A percentile compares a stretch with the other conserved stretches of the same genome.
phyloP scores from a whole-genome alignment of 2,329 filamentous ascomycete genomes.

The Pseudonectria buxi region DNA sequence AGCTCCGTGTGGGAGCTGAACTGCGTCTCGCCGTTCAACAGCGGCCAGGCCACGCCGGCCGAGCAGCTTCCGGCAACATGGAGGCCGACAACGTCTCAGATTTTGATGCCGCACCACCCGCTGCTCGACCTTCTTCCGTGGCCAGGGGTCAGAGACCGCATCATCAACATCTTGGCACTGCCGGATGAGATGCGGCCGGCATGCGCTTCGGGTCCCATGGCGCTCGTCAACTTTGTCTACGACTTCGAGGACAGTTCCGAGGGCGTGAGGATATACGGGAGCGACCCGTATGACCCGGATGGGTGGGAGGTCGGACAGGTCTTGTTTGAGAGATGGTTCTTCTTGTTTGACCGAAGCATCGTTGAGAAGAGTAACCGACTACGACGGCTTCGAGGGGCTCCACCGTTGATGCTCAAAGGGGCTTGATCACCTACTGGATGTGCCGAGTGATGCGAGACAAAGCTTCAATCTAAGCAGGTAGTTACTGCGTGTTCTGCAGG shows the following conservation, averaged over 20 bases:
- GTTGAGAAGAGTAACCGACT: constrained; percentile 48
- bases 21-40: constrained; percentile 40
- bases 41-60: constrained; percentile 21
- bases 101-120: constrained; percentile 47
- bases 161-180: constrained; percentile 45
- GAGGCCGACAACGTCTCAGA: constrained; percentile 44
- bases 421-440: too few relatives aligned
- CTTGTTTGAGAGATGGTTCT: constrained; percentile 56
- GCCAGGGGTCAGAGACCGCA: constrained; percentile 45
- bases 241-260: constrained; percentile 51
- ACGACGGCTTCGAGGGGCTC: constrained; percentile 40
- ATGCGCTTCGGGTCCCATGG: constrained; percentile 38
- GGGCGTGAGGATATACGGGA: constrained; percentile 43
- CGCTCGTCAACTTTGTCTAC: constrained; percentile 45
- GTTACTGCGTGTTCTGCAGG: background rate
- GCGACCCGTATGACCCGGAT: constrained; percentile 40
- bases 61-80: constrained; percentile 39
- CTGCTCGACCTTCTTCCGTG: constrained; percentile 52
- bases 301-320: constrained; percentile 53
- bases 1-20: constrained; percentile 39
- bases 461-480: too few relatives aligned
- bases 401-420: constrained; percentile 20
- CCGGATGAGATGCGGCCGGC: constrained; percentile 42
- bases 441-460: too few relatives aligned
- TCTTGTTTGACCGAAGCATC: constrained; percentile 47